Evolutionary conservation across 2,329 filamentous ascomycete genomes (phyloP).

Genomic region (Claviceps spartinae): DNA sequence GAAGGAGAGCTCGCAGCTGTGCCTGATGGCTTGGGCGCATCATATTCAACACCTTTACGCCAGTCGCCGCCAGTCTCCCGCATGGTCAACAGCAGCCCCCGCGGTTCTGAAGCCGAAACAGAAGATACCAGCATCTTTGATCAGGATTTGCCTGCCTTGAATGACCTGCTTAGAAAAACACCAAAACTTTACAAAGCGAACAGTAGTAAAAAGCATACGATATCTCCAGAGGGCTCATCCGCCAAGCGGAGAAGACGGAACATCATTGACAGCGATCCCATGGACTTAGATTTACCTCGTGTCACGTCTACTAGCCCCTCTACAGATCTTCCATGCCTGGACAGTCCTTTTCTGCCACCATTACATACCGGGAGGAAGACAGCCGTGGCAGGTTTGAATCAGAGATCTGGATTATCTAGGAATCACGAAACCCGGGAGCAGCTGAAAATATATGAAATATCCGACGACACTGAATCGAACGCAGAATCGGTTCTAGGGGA

Average conservation of each 20-base stretch:
- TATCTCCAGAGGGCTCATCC: constrained; percentile 13
- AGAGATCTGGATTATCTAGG: not conserved
- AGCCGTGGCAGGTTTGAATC: not conserved
- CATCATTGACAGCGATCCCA: constrained; percentile 19
- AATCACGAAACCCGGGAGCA: not conserved
- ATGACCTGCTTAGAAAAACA: constrained; percentile 18
- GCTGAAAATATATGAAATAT: not conserved
- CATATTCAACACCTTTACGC: constrained; percentile 18
- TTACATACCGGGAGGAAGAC: not conserved
- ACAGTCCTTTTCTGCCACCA: not conserved
- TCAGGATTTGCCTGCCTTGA: constrained; percentile 24
- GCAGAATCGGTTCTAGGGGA: not conserved
- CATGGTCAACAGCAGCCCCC: constrained; percentile 19
- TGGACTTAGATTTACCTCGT: constrained; percentile 9
- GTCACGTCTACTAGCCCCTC: not conserved
- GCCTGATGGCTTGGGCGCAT: constrained; percentile 11
- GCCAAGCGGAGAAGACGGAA: constrained; percentile 16
- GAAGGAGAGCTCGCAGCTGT: constrained; percentile 9
- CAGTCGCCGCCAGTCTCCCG: constrained; percentile 14
- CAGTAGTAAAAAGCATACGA: constrained; percentile 12
- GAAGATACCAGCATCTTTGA: constrained; percentile 24
- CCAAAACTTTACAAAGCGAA: constrained; percentile 7
- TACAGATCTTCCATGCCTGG: not conserved
- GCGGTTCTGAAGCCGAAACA: constrained; percentile 21
- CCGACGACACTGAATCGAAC: not conserved